Conservation (phyloP, 2,329 filamentous ascomycete species). For the Geosmithia morbida region DNA sequence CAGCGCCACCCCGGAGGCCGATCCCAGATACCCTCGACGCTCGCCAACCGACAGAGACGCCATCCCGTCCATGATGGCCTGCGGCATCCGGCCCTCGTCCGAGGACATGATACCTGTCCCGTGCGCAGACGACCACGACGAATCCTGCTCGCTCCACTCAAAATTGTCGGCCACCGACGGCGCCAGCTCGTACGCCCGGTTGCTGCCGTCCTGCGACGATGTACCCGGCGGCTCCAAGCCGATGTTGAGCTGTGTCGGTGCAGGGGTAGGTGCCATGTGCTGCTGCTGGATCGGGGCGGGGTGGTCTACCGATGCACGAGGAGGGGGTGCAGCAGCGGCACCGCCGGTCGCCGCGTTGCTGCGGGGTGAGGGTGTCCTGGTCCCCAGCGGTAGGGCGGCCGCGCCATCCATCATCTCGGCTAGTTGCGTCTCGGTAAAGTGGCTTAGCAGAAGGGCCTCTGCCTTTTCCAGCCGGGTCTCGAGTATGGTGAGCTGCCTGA, state of each 20-base stretch:
- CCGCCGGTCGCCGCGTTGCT: background rate
- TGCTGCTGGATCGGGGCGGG: background rate
- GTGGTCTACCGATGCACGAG: background rate
- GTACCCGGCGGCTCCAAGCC: background rate
- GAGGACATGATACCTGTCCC: background rate
- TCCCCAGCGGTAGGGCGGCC: conserved; percentile 2
- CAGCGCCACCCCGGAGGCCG: conserved; percentile 28
- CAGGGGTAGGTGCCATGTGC: background rate
- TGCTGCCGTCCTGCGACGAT: background rate
- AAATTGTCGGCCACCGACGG: conserved; percentile 1
- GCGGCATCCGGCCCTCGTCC: background rate
- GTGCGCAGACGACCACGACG: background rate
- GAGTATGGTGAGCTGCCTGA: conserved; percentile 7
- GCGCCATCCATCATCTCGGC: conserved; percentile 6
- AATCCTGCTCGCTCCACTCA: conserved; percentile 2
- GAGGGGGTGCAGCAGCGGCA: background rate
- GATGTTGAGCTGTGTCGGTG: background rate
- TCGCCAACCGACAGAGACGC: conserved; percentile 19
- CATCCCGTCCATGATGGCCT: conserved; percentile 16
- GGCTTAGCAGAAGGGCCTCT: conserved; percentile 6
- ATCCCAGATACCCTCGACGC: conserved; percentile 27
- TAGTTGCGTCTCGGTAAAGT: conserved; percentile 8
- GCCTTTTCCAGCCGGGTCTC: conserved; percentile 8
- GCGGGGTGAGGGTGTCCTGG: background rate
- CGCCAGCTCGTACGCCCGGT: background rate